These are phyloP conservation scores for Ophiostoma sp. DNA, from an alignment of 2,329 filamentous ascomycete genomes.

Conservation along the genomic window DNA sequence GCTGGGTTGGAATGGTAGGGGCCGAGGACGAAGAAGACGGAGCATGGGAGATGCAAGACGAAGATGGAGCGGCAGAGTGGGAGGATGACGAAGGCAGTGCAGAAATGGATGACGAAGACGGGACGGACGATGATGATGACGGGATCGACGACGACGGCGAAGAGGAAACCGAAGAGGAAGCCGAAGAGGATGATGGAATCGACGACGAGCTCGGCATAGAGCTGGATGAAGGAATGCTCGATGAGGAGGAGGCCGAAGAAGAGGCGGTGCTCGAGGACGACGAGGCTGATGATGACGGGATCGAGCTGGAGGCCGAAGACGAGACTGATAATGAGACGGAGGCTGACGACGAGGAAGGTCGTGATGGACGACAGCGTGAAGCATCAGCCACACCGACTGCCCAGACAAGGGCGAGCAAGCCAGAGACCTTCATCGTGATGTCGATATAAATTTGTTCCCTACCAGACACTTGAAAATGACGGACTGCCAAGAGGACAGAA, in stretches of 20 bases:
- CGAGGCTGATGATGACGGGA: too few relatives aligned
- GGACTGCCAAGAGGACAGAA: not conserved
- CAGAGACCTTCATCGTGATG: not conserved
- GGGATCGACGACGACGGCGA: not conserved
- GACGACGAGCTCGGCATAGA: not conserved
- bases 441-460: not conserved
- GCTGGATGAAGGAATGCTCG: not conserved
- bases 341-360: not conserved
- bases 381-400: not conserved
- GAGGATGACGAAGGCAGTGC: not conserved
- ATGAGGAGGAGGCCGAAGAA: not conserved
- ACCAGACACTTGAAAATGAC: not conserved
- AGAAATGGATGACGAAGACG: not conserved
- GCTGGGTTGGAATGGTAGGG: not conserved
- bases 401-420: not conserved
- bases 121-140: not conserved
- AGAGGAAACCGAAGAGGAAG: too few relatives aligned
- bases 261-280: not conserved
- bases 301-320: not conserved
- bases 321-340: not conserved
- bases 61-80: not conserved
- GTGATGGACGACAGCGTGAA: not conserved
- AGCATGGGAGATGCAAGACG: not conserved
- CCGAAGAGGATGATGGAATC: not conserved
- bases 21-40: not conserved